phyloP scores from a whole-genome alignment of 257 asterid genomes.

The Nicotiana obtusifolia region DNA sequence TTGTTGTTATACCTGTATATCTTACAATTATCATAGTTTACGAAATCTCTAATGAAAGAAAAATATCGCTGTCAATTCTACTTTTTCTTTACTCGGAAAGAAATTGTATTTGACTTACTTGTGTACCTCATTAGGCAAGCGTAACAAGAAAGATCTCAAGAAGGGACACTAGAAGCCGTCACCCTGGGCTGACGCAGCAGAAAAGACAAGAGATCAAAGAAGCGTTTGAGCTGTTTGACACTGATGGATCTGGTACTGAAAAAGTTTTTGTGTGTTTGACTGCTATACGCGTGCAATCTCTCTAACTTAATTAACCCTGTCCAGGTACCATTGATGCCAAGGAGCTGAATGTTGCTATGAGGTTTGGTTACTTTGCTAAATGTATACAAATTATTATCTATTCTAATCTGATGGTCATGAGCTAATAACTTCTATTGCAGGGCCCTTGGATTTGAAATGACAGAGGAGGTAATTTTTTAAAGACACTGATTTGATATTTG shows the following conservation, averaged over 20 bases:
- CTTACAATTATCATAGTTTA: not conserved
- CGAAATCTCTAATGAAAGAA: not conserved
- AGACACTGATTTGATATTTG: not conserved
- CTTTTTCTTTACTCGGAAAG: not conserved
- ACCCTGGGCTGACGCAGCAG: conserved; percentile 66
- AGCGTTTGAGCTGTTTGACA: conserved; percentile 86
- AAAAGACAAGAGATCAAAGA: conserved; percentile 87
- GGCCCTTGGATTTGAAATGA: conserved; percentile 96
- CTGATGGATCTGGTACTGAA: conserved; percentile 80
- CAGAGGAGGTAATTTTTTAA: conserved; percentile 67
- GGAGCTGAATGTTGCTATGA: conserved; percentile 97
- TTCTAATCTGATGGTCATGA: not conserved
- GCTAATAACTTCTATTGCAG: conserved; percentile 37
- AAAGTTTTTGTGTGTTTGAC: not conserved
- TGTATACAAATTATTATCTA: not conserved
- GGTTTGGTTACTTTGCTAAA: conserved; percentile 32
- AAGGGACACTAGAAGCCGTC: conserved; percentile 67
- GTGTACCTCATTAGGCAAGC: conserved; percentile 35
- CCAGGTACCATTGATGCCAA: conserved; percentile 87
- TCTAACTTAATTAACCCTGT: not conserved
- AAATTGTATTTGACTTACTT: not conserved
- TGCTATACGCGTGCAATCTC: not conserved
- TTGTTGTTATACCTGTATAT: not conserved
- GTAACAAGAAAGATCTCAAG: conserved; percentile 44
- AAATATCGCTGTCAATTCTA: not conserved